Conservation (phyloP, 148 eudicot genomes). For the Chenopodium album region DNA sequence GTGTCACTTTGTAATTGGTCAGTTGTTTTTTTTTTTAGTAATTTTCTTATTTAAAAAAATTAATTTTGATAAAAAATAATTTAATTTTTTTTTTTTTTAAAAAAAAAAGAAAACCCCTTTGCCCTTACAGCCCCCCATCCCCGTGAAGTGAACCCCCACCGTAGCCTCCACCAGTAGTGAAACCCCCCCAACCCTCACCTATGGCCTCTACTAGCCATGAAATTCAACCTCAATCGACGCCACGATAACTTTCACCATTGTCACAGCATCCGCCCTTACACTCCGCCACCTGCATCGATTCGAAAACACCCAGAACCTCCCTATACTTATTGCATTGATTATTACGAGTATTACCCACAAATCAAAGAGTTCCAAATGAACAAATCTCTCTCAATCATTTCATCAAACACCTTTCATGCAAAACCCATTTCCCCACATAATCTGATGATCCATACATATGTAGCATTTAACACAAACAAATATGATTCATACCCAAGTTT, state of each 20-base stretch:
- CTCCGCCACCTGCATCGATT: slow-evolving; percentile 38
- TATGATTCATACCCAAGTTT: slow-evolving; percentile 61
- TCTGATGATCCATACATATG: slow-evolving; percentile 50
- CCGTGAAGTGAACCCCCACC: too few species aligned
- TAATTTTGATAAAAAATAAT: too few species aligned
- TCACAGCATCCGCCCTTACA: slow-evolving; percentile 62
- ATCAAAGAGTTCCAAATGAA: slow-evolving; percentile 81
- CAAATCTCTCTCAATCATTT: slow-evolving; percentile 57
- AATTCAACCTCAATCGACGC: slow-evolving; percentile 19
- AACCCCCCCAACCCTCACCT: too few species aligned
- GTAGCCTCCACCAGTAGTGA: too few species aligned
- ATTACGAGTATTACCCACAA: slow-evolving; percentile 44
- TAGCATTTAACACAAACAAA: slow-evolving; percentile 58
- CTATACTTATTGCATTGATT: slow-evolving; percentile 41
- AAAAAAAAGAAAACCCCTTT: too few species aligned
- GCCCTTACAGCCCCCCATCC: too few species aligned
- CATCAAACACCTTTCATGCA: slow-evolving; percentile 59
- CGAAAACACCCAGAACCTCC: slow-evolving; percentile 50
- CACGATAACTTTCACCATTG: slow-evolving; percentile 58
- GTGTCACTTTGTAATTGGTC: too few species aligned
- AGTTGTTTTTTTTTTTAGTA: too few species aligned
- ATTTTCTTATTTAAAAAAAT: too few species aligned
- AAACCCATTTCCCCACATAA: slow-evolving; percentile 40
- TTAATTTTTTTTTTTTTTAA: too few species aligned
- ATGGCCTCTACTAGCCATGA: too few species aligned